Conservation (phyloP, 768 basidiomycete genomes). For the Tubosaeta brunneosetosa region DNA sequence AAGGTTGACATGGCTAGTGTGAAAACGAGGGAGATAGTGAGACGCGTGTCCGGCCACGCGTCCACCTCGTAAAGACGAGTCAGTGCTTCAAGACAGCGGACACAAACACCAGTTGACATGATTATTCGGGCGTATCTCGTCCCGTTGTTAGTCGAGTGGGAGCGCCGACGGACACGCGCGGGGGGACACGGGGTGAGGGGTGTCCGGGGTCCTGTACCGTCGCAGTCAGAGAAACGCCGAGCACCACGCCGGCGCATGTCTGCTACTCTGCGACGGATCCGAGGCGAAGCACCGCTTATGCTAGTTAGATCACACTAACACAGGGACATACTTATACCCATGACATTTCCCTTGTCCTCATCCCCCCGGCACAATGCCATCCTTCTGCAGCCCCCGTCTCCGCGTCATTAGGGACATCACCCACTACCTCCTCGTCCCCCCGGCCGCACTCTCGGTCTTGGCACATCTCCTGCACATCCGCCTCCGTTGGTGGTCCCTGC, state of each 20-base stretch:
- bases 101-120: too few relatives aligned
- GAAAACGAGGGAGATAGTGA: neutral
- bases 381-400: conserved; percentile 37
- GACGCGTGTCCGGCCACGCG: neutral
- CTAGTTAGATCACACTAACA: neutral
- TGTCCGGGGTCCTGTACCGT: neutral
- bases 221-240: conserved; percentile 2
- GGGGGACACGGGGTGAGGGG: neutral
- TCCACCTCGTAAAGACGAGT: neutral
- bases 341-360: neutral
- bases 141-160: neutral
- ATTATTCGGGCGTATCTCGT: neutral
- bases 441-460: conserved; percentile 30
- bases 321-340: neutral
- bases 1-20: neutral
- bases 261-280: neutral
- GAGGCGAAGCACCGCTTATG: neutral
- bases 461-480: conserved; percentile 26
- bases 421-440: conserved; percentile 39
- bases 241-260: neutral
- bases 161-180: neutral
- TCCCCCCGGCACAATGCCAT: neutral
- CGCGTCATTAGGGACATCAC: conserved; percentile 47
- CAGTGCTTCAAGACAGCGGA: neutral
- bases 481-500: conserved; percentile 35